Evolutionary conservation across 257 asterid genomes (phyloP).

Genomic region (Gentiana macrophylla): DNA sequence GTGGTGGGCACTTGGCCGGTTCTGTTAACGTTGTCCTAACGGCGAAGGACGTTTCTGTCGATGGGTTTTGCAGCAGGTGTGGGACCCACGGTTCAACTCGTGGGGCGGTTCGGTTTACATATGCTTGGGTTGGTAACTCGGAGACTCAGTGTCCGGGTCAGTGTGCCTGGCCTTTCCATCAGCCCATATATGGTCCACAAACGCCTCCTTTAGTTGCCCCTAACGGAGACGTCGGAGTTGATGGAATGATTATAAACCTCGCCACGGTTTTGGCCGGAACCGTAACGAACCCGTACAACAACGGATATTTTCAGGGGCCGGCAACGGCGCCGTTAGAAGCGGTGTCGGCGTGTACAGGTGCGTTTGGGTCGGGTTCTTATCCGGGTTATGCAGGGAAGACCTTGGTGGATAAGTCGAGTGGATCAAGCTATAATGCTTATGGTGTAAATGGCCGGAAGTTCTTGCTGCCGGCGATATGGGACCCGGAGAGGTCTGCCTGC

Average conservation of each 20-base stretch:
- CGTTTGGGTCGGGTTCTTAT: slow-evolving; percentile 65
- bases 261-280: slow-evolving; percentile 75
- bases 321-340: slow-evolving; percentile 75
- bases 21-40: slow-evolving; percentile 65
- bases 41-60: slow-evolving; percentile 54
- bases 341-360: slow-evolving; percentile 61
- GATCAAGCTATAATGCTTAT: slow-evolving; percentile 65
- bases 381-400: slow-evolving; percentile 59
- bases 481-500: slow-evolving; percentile 54
- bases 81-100: slow-evolving; percentile 62
- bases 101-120: slow-evolving; percentile 29
- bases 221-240: slow-evolving; percentile 64
- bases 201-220: slow-evolving; percentile 56
- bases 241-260: slow-evolving; percentile 61
- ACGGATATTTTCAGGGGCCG: slow-evolving; percentile 71
- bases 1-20: slow-evolving; percentile 36
- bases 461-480: slow-evolving; percentile 90
- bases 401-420: slow-evolving; percentile 37
- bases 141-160: slow-evolving; percentile 59
- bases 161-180: slow-evolving; percentile 91
- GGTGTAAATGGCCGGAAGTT: slow-evolving; percentile 60
- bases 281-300: slow-evolving; percentile 59
- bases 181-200: slow-evolving; percentile 78
- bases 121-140: slow-evolving; percentile 83
- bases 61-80: slow-evolving; percentile 60